Evolutionary conservation across 306 rosid genomes (phyloP).

Genomic region (Trifolium pratense): DNA sequence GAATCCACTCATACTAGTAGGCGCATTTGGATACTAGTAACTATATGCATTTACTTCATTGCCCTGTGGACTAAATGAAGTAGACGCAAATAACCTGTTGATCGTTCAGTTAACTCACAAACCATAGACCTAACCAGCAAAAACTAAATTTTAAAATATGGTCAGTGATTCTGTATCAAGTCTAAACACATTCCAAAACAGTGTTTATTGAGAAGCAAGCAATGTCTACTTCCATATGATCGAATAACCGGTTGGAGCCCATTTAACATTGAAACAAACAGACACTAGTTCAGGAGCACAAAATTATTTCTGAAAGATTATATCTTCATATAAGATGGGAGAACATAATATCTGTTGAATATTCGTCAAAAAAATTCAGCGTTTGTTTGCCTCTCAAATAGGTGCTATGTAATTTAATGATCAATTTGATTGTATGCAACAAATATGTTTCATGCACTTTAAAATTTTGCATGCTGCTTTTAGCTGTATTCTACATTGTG

Average conservation of each 20-base stretch:
- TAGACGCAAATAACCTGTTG: slow-evolving; percentile 18
- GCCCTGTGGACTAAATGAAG: background rate
- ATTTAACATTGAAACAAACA: background rate
- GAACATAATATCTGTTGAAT: slow-evolving; percentile 10
- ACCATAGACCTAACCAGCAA: background rate
- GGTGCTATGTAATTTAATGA: slow-evolving; percentile 10
- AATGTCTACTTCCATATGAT: background rate
- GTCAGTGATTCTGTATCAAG: slow-evolving; percentile 8
- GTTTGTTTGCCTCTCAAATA: background rate
- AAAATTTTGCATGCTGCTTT: slow-evolving; percentile 19
- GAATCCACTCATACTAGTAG: background rate
- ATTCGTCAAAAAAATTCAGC: background rate
- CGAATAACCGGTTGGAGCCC: background rate
- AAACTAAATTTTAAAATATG: background rate
- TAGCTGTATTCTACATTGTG: slow-evolving; percentile 2
- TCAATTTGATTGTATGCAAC: slow-evolving; percentile 18
- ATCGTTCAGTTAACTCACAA: slow-evolving; percentile 10
- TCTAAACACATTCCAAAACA: background rate
- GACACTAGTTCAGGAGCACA: slow-evolving; percentile 20
- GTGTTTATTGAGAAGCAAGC: background rate
- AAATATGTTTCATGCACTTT: background rate
- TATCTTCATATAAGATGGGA: background rate
- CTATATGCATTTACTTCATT: background rate
- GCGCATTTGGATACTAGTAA: background rate
- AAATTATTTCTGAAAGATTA: slow-evolving; percentile 29